phyloP scores from a whole-genome alignment of 164 flowering plant species.

The Stephania yunnanensis region DNA sequence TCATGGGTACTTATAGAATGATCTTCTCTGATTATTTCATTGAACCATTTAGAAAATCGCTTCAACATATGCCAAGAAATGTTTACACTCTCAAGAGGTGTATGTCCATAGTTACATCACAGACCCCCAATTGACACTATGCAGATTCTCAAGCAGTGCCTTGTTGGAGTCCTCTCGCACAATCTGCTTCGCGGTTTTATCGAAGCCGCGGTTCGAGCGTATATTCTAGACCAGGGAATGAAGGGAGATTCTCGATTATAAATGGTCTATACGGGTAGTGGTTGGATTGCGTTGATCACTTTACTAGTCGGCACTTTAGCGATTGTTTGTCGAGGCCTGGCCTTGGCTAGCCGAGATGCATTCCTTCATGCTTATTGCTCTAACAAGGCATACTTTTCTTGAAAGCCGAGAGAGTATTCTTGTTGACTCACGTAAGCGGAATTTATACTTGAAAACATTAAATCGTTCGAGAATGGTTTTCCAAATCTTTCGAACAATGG shows the following conservation, averaged over 20 bases:
- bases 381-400: no score
- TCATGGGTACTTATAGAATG: not conserved
- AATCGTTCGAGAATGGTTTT: no score
- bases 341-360: no score
- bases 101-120: not conserved
- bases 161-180: not conserved
- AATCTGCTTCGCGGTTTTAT: not conserved
- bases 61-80: not conserved
- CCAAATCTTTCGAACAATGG: no score
- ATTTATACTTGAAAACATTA: no score
- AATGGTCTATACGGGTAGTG: slow-evolving; percentile 4
- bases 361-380: no score
- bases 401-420: no score
- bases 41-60: not conserved
- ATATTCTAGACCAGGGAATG: not conserved
- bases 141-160: not conserved
- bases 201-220: not conserved
- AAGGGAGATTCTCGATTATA: slow-evolving; percentile 2
- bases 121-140: not conserved
- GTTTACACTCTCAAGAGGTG: not conserved
- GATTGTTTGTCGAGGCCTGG: no score
- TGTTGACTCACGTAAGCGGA: no score
- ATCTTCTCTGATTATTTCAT: not conserved
- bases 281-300: not conserved
- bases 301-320: not conserved